Evolutionary conservation across 169 alveolate species (phyloP), one percentile per base, ranked within the genome.

Genomic region (Perkinsus marinus): DNA sequence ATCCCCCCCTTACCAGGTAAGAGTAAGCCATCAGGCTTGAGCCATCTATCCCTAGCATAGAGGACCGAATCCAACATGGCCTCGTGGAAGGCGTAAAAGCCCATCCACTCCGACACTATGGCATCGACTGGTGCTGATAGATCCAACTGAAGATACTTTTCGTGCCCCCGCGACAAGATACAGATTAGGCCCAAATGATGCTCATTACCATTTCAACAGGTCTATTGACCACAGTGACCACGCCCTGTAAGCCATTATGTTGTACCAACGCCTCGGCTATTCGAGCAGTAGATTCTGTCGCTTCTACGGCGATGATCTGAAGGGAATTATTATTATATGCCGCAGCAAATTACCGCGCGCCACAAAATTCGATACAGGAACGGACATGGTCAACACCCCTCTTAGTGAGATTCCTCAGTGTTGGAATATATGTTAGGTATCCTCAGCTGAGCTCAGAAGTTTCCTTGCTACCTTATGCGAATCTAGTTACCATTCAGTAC

Each of bases 31-130:
- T 26, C 79, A 13, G 91, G 90, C 69, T 93, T 93, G 39, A 97
- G 95, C 94, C 96, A 97, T 90, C 92, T 92, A 92, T 96, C 98
- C 91, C 98, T 94, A 2, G 98, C 98, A 46, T 91, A 93, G 43
- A 97, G 90, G 38, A 95, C 95, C 10, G 97, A 95, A 89, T 97
- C 98, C 36, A 96, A 94, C 98, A 97, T 96, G 47, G 97, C 93
- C 93, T 97, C 98, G 92, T 96, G 96, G 39, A 97, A 93, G 79
- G 96, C 92, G 68, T 96, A 95, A 89, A 96, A 95, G 30, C 99
- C 99, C 97, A 97, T 95, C 96, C 98, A 96, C 93, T 97, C 99
- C 39, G 97, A 94, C 89, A 97, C 93, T 46, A 97, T 94, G 19
- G 96, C 94, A 93, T 97, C 98, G 17, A 90, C 47, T 57, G 93